Evolutionary conservation across 495 filamentous ascomycete genomes (phyloP), one percentile per base, ranked within the genome.

Genomic region (Halenospora varia): DNA sequence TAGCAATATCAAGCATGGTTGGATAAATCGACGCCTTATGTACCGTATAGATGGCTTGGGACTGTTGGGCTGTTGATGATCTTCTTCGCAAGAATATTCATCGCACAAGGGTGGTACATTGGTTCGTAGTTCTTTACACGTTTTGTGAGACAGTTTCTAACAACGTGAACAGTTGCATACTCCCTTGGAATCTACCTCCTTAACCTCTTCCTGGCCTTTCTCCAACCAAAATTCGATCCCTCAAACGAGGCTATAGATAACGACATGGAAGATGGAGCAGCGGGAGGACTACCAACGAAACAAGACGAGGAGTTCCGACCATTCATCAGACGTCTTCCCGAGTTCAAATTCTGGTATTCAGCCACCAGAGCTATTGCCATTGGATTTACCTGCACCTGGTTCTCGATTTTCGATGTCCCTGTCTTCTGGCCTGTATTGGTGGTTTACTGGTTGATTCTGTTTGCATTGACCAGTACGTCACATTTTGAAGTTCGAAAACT

Each of bases 281-380:
- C 84, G 11, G 84, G 78, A 54, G 78, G 81, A 25, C 85, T 98
- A 13, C 94, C 94, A 9, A 96, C 90, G 39, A 96, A 96, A 76
- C 83, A 91, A 62, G 91, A 96, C 69, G 90, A 97, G 62, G 94
- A 98, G 75, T 98, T 98, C 79, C 83, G 90, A 40, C 94, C 94
- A 2, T 98, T 98, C 69, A 96, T 98, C 70, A 80, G 94, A 62
- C 83, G 94, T 45, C 84, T 98, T 20, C 94, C 94, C 22, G 94
- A 98, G 75, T 98, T 98, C 82, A 98, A 97, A 81, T 98, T 98
- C 82, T 98, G 94, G 94, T 86, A 97, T 71, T 84, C 87, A 51
- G 92, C 92, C 44, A 97, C 94, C 58, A 84, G 90, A 65, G 94
- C 94, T 48, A 81, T 97, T 67, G 63, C 77, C 54, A 90, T 97